phyloP scores from a whole-genome alignment of 495 filamentous ascomycete genomes.

The Recurvomyces mirabilis region DNA sequence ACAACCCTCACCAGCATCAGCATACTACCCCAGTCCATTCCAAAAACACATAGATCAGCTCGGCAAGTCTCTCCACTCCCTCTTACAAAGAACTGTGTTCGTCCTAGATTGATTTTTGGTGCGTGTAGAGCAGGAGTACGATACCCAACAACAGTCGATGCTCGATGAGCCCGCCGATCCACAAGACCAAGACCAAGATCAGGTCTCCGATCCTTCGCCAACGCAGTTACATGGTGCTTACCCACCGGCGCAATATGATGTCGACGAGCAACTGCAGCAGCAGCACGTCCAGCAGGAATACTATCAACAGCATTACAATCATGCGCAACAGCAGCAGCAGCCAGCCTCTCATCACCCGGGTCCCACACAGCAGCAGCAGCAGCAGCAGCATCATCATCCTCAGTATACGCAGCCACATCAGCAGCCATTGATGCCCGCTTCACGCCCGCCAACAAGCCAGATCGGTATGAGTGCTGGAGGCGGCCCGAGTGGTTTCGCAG shows the following conservation, averaged over 20 bases:
- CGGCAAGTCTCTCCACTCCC: constrained; percentile 65
- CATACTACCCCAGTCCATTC: constrained; percentile 73
- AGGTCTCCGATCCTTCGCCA: constrained; percentile 23
- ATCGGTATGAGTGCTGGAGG: constrained; percentile 17
- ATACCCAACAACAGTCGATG: constrained; percentile 60
- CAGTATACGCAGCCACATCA: constrained; percentile 22
- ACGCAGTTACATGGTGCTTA: constrained; percentile 13
- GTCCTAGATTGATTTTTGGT: constrained; percentile 73
- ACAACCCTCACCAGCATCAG: constrained; percentile 16
- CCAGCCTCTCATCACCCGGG: background rate
- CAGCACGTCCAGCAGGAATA: constrained; percentile 6
- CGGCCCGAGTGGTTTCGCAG: constrained; percentile 31
- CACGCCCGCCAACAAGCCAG: constrained; percentile 18
- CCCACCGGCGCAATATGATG: too few relatives aligned
- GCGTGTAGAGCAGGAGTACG: constrained; percentile 96
- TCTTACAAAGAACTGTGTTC: constrained; percentile 55
- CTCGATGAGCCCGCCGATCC: constrained; percentile 66
- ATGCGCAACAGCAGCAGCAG: background rate
- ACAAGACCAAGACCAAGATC: constrained; percentile 33
- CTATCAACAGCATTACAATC: background rate
- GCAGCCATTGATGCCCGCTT: constrained; percentile 17
- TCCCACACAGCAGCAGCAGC: constrained; percentile 15
- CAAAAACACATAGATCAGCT: constrained; percentile 95
- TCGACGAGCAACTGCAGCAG: constrained; percentile 7
- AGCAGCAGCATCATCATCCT: background rate